phyloP scores from a whole-genome alignment of 2,329 filamentous ascomycete genomes.

The Colletotrichum sp. region DNA sequence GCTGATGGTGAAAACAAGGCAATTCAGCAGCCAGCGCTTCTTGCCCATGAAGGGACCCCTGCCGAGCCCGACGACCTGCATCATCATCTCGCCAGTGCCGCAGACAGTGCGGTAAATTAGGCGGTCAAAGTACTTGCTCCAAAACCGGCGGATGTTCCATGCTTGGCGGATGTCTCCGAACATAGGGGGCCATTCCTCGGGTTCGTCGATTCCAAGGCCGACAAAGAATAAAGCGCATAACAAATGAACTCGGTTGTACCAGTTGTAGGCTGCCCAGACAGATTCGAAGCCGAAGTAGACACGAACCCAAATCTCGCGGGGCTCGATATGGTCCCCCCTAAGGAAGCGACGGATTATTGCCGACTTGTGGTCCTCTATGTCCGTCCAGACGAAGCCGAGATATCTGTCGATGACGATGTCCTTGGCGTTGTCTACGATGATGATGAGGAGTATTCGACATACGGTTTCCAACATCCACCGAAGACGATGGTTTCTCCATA shows the following conservation, averaged over 20 bases:
- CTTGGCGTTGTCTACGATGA: background rate
- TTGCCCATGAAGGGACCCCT: background rate
- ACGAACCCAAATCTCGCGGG: background rate
- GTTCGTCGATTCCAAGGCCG: slow-evolving; percentile 7
- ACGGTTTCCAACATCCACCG: background rate
- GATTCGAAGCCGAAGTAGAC: slow-evolving; percentile 1
- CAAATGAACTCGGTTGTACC: slow-evolving; percentile 7
- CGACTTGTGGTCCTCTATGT: background rate
- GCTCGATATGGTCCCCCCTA: background rate
- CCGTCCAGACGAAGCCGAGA: background rate
- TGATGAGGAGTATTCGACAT: background rate
- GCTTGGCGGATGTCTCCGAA: slow-evolving; percentile 23
- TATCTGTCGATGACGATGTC: background rate
- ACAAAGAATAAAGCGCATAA: slow-evolving; percentile 4
- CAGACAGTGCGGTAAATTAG: slow-evolving; percentile 19
- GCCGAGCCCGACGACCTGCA: background rate
- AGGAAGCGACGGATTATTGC: slow-evolving; percentile 7
- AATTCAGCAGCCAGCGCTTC: slow-evolving; percentile 21
- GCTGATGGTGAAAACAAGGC: slow-evolving; percentile 14
- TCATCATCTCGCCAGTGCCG: slow-evolving; percentile 4
- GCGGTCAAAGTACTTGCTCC: slow-evolving; percentile 24
- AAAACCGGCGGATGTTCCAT: slow-evolving; percentile 21
- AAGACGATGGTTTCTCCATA: background rate
- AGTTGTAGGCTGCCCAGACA: slow-evolving; percentile 12
- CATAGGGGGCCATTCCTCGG: slow-evolving; percentile 24